phyloP scores from a whole-genome alignment of 192 early-diverging fungal species.

The Helicostylum pulchrum region DNA sequence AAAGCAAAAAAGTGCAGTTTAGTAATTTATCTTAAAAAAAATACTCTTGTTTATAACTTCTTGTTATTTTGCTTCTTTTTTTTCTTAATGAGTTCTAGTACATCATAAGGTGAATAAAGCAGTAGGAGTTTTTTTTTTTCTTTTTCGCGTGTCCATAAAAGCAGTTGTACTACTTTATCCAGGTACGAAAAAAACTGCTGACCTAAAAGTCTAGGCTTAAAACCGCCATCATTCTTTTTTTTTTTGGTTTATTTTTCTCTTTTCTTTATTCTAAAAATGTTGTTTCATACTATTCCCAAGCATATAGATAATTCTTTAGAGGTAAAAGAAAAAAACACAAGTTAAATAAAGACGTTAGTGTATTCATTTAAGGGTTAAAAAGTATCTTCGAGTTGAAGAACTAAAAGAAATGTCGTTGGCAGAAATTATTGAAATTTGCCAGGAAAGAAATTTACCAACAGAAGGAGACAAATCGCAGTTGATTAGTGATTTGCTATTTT shows the following conservation, averaged over 20 bases:
- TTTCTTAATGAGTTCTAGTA: too few species aligned
- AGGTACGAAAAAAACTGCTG: too few species aligned
- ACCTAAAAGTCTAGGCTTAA: too few species aligned
- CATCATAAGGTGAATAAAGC: too few species aligned
- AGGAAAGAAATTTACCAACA: conserved; percentile 65
- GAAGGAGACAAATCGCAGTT: conserved; percentile 63
- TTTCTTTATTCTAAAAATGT: conserved; percentile 16
- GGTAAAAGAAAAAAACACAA: conserved; percentile 8
- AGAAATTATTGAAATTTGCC: conserved; percentile 68
- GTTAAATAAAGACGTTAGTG: not conserved
- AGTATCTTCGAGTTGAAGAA: conserved; percentile 49
- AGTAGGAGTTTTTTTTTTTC: not conserved
- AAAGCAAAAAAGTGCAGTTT: too few species aligned
- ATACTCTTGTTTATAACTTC: too few species aligned
- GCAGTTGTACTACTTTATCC: too few species aligned
- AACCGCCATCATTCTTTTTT: not conserved
- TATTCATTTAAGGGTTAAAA: not conserved
- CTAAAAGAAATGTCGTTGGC: conserved; percentile 64
- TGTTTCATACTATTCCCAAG: conserved; percentile 53
- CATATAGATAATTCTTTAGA: conserved; percentile 59
- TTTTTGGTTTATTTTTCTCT: not conserved
- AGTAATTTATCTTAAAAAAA: too few species aligned
- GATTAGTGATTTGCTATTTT: conserved; percentile 58
- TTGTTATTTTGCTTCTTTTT: too few species aligned
- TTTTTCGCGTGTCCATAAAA: not conserved